Evolutionary conservation across 2,329 filamentous ascomycete genomes (phyloP).

Genomic region (Berkeleyomyces basicola): DNA sequence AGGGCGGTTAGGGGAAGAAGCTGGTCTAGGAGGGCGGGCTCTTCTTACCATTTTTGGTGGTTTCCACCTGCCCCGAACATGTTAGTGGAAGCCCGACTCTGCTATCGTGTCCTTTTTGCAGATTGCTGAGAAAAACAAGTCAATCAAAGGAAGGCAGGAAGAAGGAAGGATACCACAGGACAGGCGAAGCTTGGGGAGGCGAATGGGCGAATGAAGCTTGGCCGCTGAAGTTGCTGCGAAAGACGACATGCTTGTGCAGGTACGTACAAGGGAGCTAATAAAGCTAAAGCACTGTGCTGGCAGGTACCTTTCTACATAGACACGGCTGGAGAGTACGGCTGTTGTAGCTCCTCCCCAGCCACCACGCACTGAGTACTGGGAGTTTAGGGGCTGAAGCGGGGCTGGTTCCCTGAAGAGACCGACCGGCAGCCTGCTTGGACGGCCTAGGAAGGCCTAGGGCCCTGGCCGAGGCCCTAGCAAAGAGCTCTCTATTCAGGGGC

Average conservation of each 20-base stretch:
- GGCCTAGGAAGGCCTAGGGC: conserved; percentile 1
- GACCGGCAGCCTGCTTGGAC: neutral
- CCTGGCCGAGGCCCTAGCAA: neutral
- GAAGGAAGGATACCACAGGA: neutral
- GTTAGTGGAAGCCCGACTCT: neutral
- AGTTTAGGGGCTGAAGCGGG: conserved; percentile 9
- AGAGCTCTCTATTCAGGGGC: conserved; percentile 11
- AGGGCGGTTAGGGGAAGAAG: neutral
- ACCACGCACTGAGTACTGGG: conserved; percentile 13
- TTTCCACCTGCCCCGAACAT: neutral
- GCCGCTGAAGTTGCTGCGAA: neutral
- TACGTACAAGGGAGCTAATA: neutral
- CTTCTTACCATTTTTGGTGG: neutral
- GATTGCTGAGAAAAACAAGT: neutral
- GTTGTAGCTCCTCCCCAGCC: conserved; percentile 11
- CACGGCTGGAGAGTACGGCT: conserved; percentile 6
- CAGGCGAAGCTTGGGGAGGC: conserved; percentile 1
- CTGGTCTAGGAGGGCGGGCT: neutral
- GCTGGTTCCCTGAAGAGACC: conserved; percentile 7
- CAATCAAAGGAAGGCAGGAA: neutral
- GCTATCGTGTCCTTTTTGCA: conserved; percentile 11
- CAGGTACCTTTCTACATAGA: conserved; percentile 10
- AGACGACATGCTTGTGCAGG: neutral
- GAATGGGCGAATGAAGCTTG: neutral
- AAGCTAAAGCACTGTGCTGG: conserved; percentile 3